Base-by-base conservation (phyloP, 139 green algal species). In the Penium margaritaceum region DNA sequence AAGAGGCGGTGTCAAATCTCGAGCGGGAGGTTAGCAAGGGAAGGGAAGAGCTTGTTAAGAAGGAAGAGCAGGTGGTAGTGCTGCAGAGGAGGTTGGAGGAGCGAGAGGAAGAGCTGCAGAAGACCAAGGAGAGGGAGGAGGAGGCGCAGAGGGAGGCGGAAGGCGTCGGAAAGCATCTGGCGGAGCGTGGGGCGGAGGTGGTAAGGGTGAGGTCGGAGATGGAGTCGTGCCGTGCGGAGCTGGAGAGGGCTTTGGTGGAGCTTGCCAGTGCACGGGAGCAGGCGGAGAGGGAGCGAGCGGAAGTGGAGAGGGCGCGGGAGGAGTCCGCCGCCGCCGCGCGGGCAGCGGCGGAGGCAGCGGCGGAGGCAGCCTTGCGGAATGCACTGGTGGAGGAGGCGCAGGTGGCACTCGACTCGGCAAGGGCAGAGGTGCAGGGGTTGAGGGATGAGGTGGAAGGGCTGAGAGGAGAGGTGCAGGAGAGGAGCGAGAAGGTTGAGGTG, bases 81-180 rank as follows among this genome's bases (percentile, higher is more conserved):
- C 9, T 60, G 34, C 21, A 61, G 35, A 9, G 34, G 12, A 12
- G 21, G 43, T 34, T 71, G 63, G 27, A 6, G 3, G 63, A 61
- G 63, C n/a, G 15, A 35, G 63, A 71, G 36, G 24, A 61, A 55
- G 44, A 54, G 44, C 44, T 27, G 44, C n/a, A 19, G 19, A 54
- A 19, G 63, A 27, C 29, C n/a, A 35, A 32, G 63, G n/a, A 15
- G n/a, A 35, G n/a, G 12, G 41, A 61, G 63, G 30, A 12, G 9
- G 63, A 55, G 43, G 30, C 30, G 37, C 36, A 53, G 61, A 44
- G 14, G 5, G 37, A n/a, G 14, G 29, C 27, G 24, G 43, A 9
- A 15, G 63, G 12, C 19, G 44, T 19, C 44, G 3, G 30, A 15
- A 27, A 33, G 32, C 17, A 34, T 7, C 21, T 33, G 39, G 21